These are phyloP conservation scores for Cymbopogon citratus DNA, from an alignment of 176 grass and related monocot genomes.

Conservation along the genomic window DNA sequence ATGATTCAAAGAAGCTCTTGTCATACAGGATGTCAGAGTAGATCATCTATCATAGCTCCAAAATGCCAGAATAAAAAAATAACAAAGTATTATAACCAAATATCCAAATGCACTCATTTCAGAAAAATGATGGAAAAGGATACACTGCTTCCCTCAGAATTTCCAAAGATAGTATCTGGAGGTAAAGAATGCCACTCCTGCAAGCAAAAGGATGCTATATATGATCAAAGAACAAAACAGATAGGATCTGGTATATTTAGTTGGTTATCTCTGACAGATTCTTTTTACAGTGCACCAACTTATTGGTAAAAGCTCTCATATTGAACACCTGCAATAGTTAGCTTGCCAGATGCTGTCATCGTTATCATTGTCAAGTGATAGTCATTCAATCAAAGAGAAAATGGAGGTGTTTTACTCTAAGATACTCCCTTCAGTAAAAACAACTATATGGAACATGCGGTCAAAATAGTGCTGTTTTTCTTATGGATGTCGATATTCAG, in stretches of 20 bases:
- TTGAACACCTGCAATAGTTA: not conserved
- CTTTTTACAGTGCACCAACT: not conserved
- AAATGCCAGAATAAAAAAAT: not conserved
- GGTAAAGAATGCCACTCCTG: slow-evolving; percentile 84
- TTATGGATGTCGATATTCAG: not conserved
- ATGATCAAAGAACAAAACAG: slow-evolving; percentile 27
- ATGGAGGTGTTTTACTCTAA: not conserved
- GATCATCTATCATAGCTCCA: slow-evolving; percentile 1
- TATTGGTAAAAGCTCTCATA: slow-evolving; percentile 23
- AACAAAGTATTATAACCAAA: not conserved
- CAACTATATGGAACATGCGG: not conserved
- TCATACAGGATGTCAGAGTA: slow-evolving; percentile 10
- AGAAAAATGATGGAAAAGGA: slow-evolving; percentile 43
- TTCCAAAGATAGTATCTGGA: slow-evolving; percentile 94
- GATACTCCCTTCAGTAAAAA: not conserved
- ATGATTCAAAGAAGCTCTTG: not conserved
- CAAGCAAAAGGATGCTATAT: slow-evolving; percentile 37
- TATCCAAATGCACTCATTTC: slow-evolving; percentile 4
- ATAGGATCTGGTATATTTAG: not conserved
- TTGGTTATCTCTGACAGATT: not conserved
- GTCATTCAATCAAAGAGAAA: not conserved
- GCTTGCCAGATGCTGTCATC: not conserved
- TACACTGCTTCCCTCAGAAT: slow-evolving; percentile 93
- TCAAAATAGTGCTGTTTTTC: not conserved
- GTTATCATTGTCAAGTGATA: not conserved